These are phyloP conservation scores for Echites panduratus DNA, from an alignment of 257 asterid species.

Conservation along the genomic window DNA sequence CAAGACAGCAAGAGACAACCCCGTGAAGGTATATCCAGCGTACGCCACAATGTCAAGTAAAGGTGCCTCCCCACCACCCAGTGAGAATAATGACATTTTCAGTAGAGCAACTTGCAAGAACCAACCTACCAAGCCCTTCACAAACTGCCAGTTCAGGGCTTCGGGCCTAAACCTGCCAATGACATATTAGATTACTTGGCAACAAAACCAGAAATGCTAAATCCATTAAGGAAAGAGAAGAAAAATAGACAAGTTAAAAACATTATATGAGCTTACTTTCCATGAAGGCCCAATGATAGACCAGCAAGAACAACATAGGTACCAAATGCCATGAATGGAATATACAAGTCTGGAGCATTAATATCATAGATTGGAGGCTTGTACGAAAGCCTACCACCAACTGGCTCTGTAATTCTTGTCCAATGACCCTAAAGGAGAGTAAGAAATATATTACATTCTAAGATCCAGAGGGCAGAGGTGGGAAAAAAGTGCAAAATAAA, in stretches of 20 bases:
- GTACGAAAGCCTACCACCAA: constrained; percentile 33
- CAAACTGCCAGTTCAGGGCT: constrained; percentile 38
- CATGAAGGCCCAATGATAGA: constrained; percentile 29
- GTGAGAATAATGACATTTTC: constrained; percentile 26
- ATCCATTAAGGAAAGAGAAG: background rate
- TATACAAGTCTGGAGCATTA: constrained; percentile 33
- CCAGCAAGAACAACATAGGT: constrained; percentile 31
- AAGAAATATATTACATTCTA: background rate
- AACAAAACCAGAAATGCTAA: background rate
- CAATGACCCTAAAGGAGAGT: constrained; percentile 26
- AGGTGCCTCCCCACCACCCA: constrained; percentile 32
- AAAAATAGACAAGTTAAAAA: background rate
- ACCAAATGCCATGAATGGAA: constrained; percentile 28
- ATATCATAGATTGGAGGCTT: constrained; percentile 32
- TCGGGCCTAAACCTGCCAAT: constrained; percentile 39
- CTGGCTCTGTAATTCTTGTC: constrained; percentile 33
- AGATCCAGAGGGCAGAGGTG: background rate
- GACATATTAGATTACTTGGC: background rate
- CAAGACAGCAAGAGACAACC: constrained; percentile 24
- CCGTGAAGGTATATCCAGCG: constrained; percentile 21
- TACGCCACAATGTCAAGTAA: constrained; percentile 25
- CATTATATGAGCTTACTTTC: constrained; percentile 27
- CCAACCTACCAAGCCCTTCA: constrained; percentile 41
- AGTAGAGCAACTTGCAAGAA: constrained; percentile 29
- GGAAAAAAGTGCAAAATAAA: background rate